phyloP scores from a whole-genome alignment of 306 rosid species.

The Elaeagnus macrophylla region DNA sequence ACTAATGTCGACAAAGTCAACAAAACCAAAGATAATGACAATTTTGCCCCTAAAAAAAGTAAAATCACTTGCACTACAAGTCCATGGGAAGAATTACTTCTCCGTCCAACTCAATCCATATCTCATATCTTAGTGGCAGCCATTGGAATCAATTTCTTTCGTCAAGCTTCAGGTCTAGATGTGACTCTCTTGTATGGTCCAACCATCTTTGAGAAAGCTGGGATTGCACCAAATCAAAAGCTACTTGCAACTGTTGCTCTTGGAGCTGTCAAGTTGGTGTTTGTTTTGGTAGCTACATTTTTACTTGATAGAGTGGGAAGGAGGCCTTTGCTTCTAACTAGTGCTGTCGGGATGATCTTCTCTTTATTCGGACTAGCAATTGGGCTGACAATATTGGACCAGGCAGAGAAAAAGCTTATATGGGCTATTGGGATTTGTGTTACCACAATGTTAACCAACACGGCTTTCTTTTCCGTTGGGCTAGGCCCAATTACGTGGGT shows the following conservation, averaged over 20 bases:
- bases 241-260: constrained; percentile 54
- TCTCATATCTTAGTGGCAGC: constrained; percentile 36
- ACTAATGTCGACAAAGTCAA: constrained; percentile 27
- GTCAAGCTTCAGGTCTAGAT: constrained; percentile 39
- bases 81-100: constrained; percentile 38
- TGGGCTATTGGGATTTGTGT: constrained; percentile 59
- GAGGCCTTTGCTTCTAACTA: constrained; percentile 38
- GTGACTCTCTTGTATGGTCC: constrained; percentile 48
- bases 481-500: constrained; percentile 65
- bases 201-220: constrained; percentile 33
- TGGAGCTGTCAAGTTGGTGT: constrained; percentile 33
- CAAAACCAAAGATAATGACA: constrained; percentile 26
- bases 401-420: neutral
- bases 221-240: constrained; percentile 9
- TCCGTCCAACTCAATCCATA: constrained; percentile 40
- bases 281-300: constrained; percentile 50
- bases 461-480: constrained; percentile 56
- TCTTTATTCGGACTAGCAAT: constrained; percentile 30
- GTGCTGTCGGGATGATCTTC: constrained; percentile 43
- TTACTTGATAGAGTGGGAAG: constrained; percentile 47
- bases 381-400: constrained; percentile 35
- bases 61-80: neutral
- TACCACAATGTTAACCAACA: constrained; percentile 26
- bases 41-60: constrained; percentile 5
- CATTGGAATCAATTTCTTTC: constrained; percentile 42